Evolutionary conservation across 257 asterid genomes (phyloP).

Genomic region (Solanum neorickii): DNA sequence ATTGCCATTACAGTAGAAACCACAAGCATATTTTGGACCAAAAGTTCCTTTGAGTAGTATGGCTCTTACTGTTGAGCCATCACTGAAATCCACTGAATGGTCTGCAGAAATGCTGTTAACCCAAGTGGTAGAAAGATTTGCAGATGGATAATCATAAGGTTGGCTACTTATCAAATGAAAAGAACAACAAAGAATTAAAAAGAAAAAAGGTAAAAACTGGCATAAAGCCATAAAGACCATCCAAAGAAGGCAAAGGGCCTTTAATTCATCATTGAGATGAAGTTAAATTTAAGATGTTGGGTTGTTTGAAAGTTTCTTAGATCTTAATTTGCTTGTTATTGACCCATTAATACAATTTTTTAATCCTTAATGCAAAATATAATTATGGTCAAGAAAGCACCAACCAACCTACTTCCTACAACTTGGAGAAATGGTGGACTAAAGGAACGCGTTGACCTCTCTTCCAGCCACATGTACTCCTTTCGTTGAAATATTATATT

Average conservation of each 20-base stretch:
- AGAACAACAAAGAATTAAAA: neutral
- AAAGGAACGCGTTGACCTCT: neutral
- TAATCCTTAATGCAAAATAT: neutral
- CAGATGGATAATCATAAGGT: conserved; percentile 35
- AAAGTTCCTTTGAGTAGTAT: conserved; percentile 28
- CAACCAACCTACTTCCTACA: neutral
- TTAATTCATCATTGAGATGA: neutral
- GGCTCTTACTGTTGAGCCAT: conserved; percentile 21
- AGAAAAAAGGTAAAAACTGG: neutral
- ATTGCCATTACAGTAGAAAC: conserved; percentile 30
- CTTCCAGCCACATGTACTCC: neutral
- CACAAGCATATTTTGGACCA: conserved; percentile 36
- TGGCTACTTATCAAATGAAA: conserved; percentile 7
- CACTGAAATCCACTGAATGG: conserved; percentile 14
- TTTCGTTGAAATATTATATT: no score
- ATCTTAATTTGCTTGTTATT: neutral
- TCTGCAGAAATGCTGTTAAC: conserved; percentile 18
- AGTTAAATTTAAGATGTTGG: neutral
- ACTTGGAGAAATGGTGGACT: neutral
- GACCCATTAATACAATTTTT: neutral
- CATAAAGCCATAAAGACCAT: neutral
- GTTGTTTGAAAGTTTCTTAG: neutral
- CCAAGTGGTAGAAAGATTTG: conserved; percentile 37
- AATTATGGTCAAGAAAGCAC: neutral
- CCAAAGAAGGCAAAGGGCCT: neutral